Evolutionary conservation across 2,329 filamentous ascomycete species (phyloP).

Genomic region (Fusarium cyanostomum): DNA sequence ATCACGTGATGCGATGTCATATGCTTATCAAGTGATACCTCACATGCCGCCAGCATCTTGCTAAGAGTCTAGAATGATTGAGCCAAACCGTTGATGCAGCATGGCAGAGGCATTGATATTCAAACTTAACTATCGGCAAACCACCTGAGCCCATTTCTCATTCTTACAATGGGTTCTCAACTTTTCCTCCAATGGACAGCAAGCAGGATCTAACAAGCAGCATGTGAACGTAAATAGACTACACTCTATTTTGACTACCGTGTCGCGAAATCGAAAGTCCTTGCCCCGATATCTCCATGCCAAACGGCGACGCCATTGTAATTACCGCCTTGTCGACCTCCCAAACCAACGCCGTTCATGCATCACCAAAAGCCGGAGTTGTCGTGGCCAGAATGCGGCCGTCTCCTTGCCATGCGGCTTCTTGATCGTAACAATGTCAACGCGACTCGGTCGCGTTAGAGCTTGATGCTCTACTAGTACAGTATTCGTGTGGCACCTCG

Average conservation of each 20-base stretch:
- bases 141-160: background rate
- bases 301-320: conserved; percentile 42
- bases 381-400: conserved; percentile 30
- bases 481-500: conserved; percentile 1
- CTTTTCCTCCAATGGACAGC: background rate
- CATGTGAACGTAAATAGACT: conserved; percentile 20
- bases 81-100: conserved; percentile 3
- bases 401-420: conserved; percentile 26
- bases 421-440: conserved; percentile 29
- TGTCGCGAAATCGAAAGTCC: conserved; percentile 30
- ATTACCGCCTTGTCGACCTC: conserved; percentile 41
- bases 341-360: conserved; percentile 47
- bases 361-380: conserved; percentile 40
- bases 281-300: conserved; percentile 35
- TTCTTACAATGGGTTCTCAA: background rate
- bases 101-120: background rate
- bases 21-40: background rate
- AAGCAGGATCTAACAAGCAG: conserved; percentile 9
- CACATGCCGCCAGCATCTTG: conserved; percentile 7
- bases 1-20: conserved; percentile 41
- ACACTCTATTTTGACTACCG: conserved; percentile 40
- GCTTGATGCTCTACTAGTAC: conserved; percentile 19
- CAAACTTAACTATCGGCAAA: conserved; percentile 9
- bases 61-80: conserved; percentile 17
- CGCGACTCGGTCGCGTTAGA: conserved; percentile 16